phyloP scores from a whole-genome alignment of 2,329 filamentous ascomycete genomes.

The Byssochlamys sp. region DNA sequence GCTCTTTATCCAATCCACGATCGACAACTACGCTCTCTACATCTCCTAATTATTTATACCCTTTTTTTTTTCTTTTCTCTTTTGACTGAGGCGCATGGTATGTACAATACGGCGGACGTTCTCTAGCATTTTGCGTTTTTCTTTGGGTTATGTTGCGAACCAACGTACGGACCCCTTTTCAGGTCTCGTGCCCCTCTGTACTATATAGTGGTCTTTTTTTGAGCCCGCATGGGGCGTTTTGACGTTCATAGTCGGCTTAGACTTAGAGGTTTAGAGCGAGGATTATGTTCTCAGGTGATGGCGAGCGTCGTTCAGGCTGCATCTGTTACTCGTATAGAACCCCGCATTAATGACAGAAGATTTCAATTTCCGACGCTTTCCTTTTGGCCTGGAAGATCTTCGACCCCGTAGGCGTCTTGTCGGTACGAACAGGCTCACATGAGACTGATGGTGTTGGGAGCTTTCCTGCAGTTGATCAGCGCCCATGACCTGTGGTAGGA shows the following conservation, averaged over 20 bases:
- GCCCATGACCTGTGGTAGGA: background rate
- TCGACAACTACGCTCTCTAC: constrained; percentile 1
- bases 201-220: background rate
- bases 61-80: constrained; percentile 6
- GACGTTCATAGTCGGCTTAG: background rate
- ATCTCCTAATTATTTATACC: constrained; percentile 4
- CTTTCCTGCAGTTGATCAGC: background rate
- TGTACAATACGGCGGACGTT: background rate
- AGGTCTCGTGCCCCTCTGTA: background rate
- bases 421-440: background rate
- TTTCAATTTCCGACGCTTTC: background rate
- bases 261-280: background rate
- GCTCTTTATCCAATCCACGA: constrained; percentile 1
- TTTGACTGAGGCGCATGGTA: background rate
- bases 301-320: background rate
- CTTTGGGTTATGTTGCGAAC: background rate
- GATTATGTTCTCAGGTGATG: background rate
- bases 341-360: background rate
- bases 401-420: background rate
- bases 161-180: background rate
- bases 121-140: background rate
- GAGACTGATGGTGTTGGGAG: background rate
- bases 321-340: background rate
- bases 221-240: background rate
- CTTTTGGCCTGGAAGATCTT: background rate